A percentile compares a stretch with the other conserved stretches of the same genome.
These are phyloP conservation scores for Aureobasidium mangrovei DNA, from an alignment of 2,329 filamentous ascomycete species.

Conservation along the genomic window DNA sequence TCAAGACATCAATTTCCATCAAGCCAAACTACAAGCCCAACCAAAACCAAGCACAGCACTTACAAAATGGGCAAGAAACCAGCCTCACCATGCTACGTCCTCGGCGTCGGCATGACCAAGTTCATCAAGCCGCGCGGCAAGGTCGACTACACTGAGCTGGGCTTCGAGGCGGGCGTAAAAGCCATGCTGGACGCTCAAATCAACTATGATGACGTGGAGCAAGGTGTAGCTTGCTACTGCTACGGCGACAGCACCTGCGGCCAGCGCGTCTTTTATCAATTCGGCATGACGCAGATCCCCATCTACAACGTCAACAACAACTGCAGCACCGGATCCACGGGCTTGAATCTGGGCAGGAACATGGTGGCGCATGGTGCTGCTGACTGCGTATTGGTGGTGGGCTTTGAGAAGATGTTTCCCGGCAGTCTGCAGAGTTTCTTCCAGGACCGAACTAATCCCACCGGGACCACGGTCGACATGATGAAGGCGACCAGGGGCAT, in stretches of 20 bases:
- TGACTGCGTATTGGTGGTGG: constrained; percentile 83
- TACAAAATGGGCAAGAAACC: constrained; percentile 28
- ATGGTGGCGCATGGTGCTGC: constrained; percentile 72
- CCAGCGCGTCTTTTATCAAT: constrained; percentile 97
- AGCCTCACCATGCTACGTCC: constrained; percentile 63
- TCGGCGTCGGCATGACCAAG: constrained; percentile 97
- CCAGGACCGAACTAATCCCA: constrained; percentile 75
- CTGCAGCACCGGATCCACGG: constrained; percentile 91
- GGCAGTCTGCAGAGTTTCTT: constrained; percentile 79
- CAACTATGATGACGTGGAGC: constrained; percentile 93
- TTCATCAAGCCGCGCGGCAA: constrained; percentile 96
- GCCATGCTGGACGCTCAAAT: constrained; percentile 76
- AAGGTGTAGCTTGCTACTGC: constrained; percentile 95
- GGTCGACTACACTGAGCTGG: constrained; percentile 89
- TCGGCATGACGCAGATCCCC: constrained; percentile 92
- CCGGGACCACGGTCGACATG: constrained; percentile 62
- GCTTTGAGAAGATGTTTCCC: constrained; percentile 97
- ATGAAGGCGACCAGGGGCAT: constrained; percentile 75
- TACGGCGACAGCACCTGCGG: constrained; percentile 93
- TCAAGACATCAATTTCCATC: neutral
- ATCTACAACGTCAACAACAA: constrained; percentile 99
- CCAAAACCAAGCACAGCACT: neutral
- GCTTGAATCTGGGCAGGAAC: constrained; percentile 72
- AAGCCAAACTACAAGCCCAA: neutral
- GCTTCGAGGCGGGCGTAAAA: constrained; percentile 86